Evolutionary conservation across 179 eudicot species (phyloP).

Genomic region (Gypsophila paniculata): DNA sequence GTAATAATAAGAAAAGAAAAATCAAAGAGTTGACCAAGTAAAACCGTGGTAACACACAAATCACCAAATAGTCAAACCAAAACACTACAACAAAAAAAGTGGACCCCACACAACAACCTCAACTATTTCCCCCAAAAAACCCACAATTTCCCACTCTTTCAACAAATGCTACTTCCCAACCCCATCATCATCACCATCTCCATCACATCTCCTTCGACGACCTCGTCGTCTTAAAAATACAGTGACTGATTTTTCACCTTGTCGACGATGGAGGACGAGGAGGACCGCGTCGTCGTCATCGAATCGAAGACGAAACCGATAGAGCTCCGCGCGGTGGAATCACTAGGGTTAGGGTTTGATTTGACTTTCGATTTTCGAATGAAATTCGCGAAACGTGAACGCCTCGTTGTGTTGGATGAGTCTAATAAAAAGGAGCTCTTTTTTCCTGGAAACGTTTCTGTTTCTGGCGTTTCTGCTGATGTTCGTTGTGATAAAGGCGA

Average conservation of each 20-base stretch:
- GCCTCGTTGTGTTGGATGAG: slow-evolving; percentile 62
- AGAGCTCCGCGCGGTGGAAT: slow-evolving; percentile 53
- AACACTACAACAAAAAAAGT: neutral
- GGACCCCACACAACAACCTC: neutral
- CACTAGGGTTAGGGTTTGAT: slow-evolving; percentile 89
- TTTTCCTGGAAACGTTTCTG: slow-evolving; percentile 43
- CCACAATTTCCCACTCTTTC: too few species aligned
- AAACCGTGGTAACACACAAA: neutral
- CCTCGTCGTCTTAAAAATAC: too few species aligned
- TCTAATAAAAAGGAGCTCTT: slow-evolving; percentile 45
- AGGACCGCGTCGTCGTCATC: neutral
- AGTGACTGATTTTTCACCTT: too few species aligned
- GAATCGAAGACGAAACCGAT: slow-evolving; percentile 33
- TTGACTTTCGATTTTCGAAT: slow-evolving; percentile 78
- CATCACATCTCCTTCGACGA: too few species aligned
- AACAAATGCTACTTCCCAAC: too few species aligned
- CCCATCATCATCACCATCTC: too few species aligned
- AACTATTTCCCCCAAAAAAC: too few species aligned
- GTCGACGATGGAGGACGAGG: slow-evolving; percentile 15
- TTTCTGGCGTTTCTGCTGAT: slow-evolving; percentile 56
- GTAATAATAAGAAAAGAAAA: too few species aligned
- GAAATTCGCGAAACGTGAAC: slow-evolving; percentile 61
- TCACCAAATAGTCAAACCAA: neutral
- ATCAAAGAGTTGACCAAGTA: neutral
- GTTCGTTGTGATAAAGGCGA: slow-evolving; percentile 91